Evolutionary conservation across 2,329 filamentous ascomycete species (phyloP).

Genomic region (Pyrenophora tritici-repentis): DNA sequence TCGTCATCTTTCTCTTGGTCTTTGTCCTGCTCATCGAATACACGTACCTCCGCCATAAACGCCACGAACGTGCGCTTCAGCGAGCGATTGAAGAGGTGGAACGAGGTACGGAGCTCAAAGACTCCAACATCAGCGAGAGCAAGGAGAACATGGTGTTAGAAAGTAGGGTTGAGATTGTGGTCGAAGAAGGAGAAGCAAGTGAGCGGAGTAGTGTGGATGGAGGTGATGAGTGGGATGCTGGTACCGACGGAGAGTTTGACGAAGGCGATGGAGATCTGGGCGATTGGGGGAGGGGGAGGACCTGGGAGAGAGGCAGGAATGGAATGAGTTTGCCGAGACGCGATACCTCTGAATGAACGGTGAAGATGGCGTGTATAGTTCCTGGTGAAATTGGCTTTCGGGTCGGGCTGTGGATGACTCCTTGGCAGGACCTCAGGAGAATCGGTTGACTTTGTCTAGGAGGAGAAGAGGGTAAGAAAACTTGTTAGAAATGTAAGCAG

Average conservation of each 20-base stretch:
- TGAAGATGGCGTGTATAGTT: no score
- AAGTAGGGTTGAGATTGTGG: conserved; percentile 30
- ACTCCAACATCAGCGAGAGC: conserved; percentile 4
- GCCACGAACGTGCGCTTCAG: conserved; percentile 22
- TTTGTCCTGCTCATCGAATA: conserved; percentile 16
- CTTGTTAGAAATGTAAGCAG: no score
- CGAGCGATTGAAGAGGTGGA: conserved; percentile 30
- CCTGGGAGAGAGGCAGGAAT: conserved; percentile 8
- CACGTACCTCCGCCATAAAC: conserved; percentile 24
- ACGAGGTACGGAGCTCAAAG: conserved; percentile 9
- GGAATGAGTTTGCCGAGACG: conserved; percentile 23
- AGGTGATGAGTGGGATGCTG: conserved; percentile 6
- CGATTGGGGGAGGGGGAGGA: conserved; percentile 22
- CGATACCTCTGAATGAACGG: no score
- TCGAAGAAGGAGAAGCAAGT: conserved; percentile 17
- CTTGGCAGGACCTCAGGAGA: no score
- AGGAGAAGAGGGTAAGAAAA: no score
- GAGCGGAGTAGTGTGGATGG: conserved; percentile 4
- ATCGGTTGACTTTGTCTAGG: no score
- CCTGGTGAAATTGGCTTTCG: no score
- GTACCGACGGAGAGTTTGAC: conserved; percentile 1
- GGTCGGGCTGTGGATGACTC: no score
- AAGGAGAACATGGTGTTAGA: conserved; percentile 35
- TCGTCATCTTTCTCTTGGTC: conserved; percentile 10
- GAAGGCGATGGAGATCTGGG: conserved; percentile 16